phyloP scores from a whole-genome alignment of 192 early-diverging fungal species.

The Gamsiella multidivaricata region DNA sequence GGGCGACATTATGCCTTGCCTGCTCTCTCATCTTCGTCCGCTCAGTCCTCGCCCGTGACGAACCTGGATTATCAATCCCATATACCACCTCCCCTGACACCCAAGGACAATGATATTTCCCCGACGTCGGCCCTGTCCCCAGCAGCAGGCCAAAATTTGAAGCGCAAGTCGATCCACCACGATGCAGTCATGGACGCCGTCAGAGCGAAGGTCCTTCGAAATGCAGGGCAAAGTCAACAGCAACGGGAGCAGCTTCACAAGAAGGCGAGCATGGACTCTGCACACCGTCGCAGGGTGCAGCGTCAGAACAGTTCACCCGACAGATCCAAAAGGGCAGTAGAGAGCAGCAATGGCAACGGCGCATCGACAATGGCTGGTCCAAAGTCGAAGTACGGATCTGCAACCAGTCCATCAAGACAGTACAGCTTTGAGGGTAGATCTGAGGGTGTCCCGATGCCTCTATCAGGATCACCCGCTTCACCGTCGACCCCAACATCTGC shows the following conservation, averaged over 20 bases:
- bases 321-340: slow-evolving; percentile 9
- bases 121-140: slow-evolving; percentile 42
- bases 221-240: slow-evolving; percentile 43
- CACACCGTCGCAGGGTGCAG: slow-evolving; percentile 16
- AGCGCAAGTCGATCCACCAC: slow-evolving; percentile 56
- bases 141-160: slow-evolving; percentile 30
- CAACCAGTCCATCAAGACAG: slow-evolving; percentile 8
- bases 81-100: slow-evolving; percentile 47
- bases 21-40: slow-evolving; percentile 13
- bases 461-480: slow-evolving; percentile 6
- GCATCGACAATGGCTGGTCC: slow-evolving; percentile 14
- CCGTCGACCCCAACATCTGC: slow-evolving; percentile 1
- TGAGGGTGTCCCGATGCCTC: neutral
- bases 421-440: neutral
- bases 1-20: slow-evolving; percentile 29
- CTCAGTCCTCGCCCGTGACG: slow-evolving; percentile 43
- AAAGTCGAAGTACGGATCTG: slow-evolving; percentile 4
- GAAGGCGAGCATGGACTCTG: slow-evolving; percentile 12
- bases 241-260: slow-evolving; percentile 20
- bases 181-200: slow-evolving; percentile 60
- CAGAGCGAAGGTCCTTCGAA: slow-evolving; percentile 52
- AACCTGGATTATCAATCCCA: slow-evolving; percentile 42
- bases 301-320: slow-evolving; percentile 16
- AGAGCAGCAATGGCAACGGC: neutral
- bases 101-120: slow-evolving; percentile 43